Evolutionary conservation across 129 eudicot genomes (phyloP), one percentile per base, ranked within the genome.

Genomic region (Centella asiatica): DNA sequence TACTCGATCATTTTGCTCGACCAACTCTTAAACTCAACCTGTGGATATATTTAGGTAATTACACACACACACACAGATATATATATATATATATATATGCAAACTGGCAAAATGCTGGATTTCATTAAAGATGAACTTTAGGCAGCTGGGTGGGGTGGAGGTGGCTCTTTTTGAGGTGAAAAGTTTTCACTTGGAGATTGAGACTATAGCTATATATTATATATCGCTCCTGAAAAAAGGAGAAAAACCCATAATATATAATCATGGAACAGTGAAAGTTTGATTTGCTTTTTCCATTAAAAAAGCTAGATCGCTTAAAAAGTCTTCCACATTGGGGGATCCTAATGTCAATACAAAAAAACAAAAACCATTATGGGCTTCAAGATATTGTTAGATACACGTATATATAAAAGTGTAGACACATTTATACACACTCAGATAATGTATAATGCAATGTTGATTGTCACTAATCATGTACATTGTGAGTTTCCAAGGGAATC

Each of bases 31-130:
- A n/a, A n/a, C n/a, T n/a, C n/a, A n/a, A n/a, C n/a, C n/a, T n/a
- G n/a, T n/a, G n/a, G n/a, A n/a, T n/a, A n/a, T n/a, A n/a, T n/a
- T n/a, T n/a, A n/a, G n/a, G n/a, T n/a, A n/a, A n/a, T n/a, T n/a
- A n/a, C n/a, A n/a, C n/a, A n/a, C n/a, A 29, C 7, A 39, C 31
- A 44, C 26, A 26, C 44, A 24, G n/a, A 53, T 54, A 3, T 64
- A 18, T 64, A 56, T 34, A 24, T 17, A 24, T 19, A 29, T n/a
- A 1, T 1, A 29, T 7, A 26, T 57, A 32, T 74, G 62, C 81
- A 72, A 81, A 73, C 80, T 81, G 82, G 86, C 82, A 76, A 64
- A 69, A 59, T 64, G 69, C 79, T 72, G 82, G 78, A 69, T 45
- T 20, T 73, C 86, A 81, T 81, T 51, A 76, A 46, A 24, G 44